Evolutionary conservation across 257 asterid genomes (phyloP), one percentile per base, ranked within the genome.

Genomic region (Anisodus acutangulus): DNA sequence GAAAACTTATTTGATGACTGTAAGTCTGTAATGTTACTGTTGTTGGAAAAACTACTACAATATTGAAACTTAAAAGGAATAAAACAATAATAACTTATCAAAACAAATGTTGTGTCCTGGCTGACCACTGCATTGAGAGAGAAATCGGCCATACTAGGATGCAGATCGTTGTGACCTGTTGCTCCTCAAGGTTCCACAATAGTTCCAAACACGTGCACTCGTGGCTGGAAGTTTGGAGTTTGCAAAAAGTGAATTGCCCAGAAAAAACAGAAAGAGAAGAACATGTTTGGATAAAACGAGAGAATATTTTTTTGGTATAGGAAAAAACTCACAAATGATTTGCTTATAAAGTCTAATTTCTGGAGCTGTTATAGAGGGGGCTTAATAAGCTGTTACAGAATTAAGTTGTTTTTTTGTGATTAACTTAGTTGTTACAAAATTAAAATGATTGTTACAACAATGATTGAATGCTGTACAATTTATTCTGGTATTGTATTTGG

Each of bases 1-100:
- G 22, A 7, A 22, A 68, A 68, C 55, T 37, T 68, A 51, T 68
- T 37, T 68, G 19, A 17, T 68, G 76, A 37, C 76, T 16, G 3
- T 68, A 67, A 67, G 31, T 67, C 39, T 35, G 72, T 16, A 55
- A 55, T 7, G 5, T 57, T 16, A 57, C 62, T 31, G n/a, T 66
- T 66, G 72, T 66, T 66, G 72, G 72, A 39, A 37, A 64, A 26
- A 66, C 8, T 60, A 19, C 72, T 66, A 66, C 47, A 31, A 64
- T 15, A 31, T 35, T 66, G 72, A 11, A 66, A 66, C 72, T 31
- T 31, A 66, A 35, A 12, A 66, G 72, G 31, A 5, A 35, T 26
- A 35, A 64, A 10, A 9, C 13, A 66, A 9, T 66, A 35, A 66
- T 9, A 7, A 69, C 78, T 69, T 16, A 41, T 41, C 49, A 47